Percentiles rank a stretch among this genome's conserved stretches.
phyloP scores from a whole-genome alignment of 2,329 filamentous ascomycete species.

The Sporothrix pallida region DNA sequence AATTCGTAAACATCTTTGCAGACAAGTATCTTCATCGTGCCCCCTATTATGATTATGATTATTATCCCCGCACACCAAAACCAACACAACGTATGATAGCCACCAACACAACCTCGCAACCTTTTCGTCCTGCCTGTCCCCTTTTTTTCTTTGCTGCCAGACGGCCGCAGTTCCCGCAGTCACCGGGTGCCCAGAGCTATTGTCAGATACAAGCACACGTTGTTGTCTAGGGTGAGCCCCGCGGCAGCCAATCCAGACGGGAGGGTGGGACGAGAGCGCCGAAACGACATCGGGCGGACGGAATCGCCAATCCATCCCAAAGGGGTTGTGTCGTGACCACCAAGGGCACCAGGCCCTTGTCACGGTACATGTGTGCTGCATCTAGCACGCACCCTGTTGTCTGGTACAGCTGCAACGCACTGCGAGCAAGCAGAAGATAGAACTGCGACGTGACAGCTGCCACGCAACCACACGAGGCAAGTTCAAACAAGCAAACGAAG shows the following conservation, averaged over 20 bases:
- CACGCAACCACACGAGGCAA: constrained; percentile 1
- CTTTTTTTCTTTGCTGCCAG: neutral
- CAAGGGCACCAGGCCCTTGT: constrained; percentile 15
- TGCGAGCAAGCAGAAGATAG: neutral
- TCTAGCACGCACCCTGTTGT: neutral
- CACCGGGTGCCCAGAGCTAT: constrained; percentile 25
- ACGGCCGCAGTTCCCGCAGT: constrained; percentile 31
- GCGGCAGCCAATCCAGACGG: constrained; percentile 26
- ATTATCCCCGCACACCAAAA: neutral
- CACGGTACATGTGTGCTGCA: constrained; percentile 18
- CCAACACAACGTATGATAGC: constrained; percentile 24
- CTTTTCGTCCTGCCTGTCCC: neutral
- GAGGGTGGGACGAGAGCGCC: constrained; percentile 28
- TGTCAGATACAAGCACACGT: constrained; percentile 15
- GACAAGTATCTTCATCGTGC: neutral
- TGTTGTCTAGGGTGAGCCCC: constrained; percentile 4
- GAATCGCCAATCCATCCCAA: constrained; percentile 32
- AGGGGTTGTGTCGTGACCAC: constrained; percentile 16
- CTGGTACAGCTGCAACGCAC: constrained; percentile 16
- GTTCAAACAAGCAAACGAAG: constrained; percentile 2
- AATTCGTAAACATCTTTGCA: neutral
- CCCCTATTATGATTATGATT: neutral
- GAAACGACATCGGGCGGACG: constrained; percentile 38
- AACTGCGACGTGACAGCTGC: constrained; percentile 14
- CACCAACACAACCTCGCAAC: constrained; percentile 1